phyloP scores from a whole-genome alignment of 345 rosid species.

The Murraya paniculata region DNA sequence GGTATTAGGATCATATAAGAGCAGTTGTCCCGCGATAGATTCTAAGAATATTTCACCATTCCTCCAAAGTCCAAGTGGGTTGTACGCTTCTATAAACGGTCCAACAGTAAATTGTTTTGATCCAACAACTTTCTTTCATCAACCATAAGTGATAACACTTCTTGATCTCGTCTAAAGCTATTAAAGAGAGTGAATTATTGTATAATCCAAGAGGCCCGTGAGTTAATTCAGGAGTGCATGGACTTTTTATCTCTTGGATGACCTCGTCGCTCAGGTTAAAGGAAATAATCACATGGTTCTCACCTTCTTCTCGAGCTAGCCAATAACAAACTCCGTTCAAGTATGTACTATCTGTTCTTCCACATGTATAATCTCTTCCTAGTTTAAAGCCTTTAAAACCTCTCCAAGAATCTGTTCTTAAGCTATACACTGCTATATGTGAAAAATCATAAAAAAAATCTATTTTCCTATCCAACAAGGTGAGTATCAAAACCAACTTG shows the following conservation, averaged over 20 bases:
- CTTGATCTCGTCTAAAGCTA: accelerated
- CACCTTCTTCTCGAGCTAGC: not conserved
- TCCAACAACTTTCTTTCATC: not conserved
- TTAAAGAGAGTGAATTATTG: not conserved
- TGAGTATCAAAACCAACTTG: not conserved
- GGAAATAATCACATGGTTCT: not conserved
- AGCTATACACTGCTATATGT: not conserved
- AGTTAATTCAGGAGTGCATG: not conserved
- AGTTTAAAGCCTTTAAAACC: not conserved
- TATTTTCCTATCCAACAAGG: not conserved
- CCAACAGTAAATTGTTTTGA: not conserved
- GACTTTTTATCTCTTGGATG: not conserved
- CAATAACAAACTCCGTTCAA: conserved; percentile 1
- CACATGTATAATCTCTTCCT: not conserved
- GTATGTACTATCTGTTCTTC: not conserved
- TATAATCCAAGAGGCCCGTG: not conserved
- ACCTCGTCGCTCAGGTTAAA: not conserved
- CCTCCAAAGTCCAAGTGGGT: not conserved
- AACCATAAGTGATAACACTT: not conserved
- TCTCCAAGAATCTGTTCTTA: no score
- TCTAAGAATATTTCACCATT: not conserved
- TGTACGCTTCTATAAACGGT: not conserved
- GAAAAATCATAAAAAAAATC: not conserved
- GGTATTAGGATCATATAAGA: accelerated
- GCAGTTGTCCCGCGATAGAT: not conserved